phyloP scores from a whole-genome alignment of 2,329 filamentous ascomycete species.

The Septoria linicola region DNA sequence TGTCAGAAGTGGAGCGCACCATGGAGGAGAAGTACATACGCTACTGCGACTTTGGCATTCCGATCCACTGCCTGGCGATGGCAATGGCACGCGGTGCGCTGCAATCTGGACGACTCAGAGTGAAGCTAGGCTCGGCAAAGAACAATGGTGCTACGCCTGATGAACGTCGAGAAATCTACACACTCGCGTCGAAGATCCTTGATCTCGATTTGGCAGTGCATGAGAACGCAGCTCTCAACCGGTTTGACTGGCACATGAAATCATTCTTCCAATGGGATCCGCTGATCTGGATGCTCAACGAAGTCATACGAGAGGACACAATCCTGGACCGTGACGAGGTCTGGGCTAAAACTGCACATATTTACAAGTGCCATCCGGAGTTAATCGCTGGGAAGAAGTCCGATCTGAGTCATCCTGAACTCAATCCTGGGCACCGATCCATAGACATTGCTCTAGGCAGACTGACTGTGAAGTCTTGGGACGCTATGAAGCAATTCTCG shows the following conservation, averaged over 20 bases:
- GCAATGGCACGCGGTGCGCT: slow-evolving; percentile 48
- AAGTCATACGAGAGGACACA: slow-evolving; percentile 32
- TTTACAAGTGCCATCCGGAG: slow-evolving; percentile 46
- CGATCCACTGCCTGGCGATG: slow-evolving; percentile 46
- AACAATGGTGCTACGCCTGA: slow-evolving; percentile 33
- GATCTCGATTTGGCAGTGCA: slow-evolving; percentile 44
- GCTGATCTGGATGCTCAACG: slow-evolving; percentile 38
- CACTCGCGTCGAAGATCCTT: slow-evolving; percentile 43
- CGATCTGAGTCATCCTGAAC: slow-evolving; percentile 40
- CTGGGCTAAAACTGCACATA: slow-evolving; percentile 49
- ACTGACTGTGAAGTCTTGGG: slow-evolving; percentile 49
- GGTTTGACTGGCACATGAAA: slow-evolving; percentile 55
- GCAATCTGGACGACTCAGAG: slow-evolving; percentile 45
- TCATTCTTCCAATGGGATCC: slow-evolving; percentile 52
- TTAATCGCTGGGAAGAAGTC: slow-evolving; percentile 41
- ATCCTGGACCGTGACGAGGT: slow-evolving; percentile 30
- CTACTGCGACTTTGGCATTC: slow-evolving; percentile 47
- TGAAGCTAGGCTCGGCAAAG: slow-evolving; percentile 47
- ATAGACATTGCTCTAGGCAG: slow-evolving; percentile 46
- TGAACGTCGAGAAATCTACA: slow-evolving; percentile 44
- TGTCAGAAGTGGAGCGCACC: slow-evolving; percentile 44
- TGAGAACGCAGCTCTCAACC: slow-evolving; percentile 41
- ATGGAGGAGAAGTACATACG: slow-evolving; percentile 47
- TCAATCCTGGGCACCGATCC: slow-evolving; percentile 40
- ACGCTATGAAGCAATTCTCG: slow-evolving; percentile 28